Conservation (phyloP, 176 grass and related monocot species). For the Oryza meridionalis region DNA sequence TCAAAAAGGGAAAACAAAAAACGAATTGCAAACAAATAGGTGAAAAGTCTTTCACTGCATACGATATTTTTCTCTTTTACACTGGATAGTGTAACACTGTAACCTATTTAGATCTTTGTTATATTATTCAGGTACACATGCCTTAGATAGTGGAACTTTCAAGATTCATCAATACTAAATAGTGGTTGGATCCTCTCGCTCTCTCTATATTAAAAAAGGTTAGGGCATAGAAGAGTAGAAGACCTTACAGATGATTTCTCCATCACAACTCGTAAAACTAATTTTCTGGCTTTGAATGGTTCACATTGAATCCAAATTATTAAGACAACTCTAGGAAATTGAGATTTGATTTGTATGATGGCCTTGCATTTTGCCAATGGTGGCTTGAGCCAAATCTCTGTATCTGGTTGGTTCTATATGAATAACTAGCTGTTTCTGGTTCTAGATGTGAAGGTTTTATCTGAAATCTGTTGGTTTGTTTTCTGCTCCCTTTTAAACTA, state of each 20-base stretch:
- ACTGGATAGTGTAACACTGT: too few species aligned
- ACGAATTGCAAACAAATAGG: too few species aligned
- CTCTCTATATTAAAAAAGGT: too few species aligned
- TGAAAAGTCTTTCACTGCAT: too few species aligned
- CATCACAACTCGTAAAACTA: background rate
- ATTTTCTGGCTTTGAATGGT: background rate
- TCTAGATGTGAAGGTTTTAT: background rate
- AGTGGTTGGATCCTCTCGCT: too few species aligned
- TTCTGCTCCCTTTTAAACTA: background rate
- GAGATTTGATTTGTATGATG: background rate
- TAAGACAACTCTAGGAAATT: background rate
- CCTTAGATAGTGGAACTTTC: too few species aligned
- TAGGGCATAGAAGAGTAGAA: too few species aligned
- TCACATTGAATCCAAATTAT: background rate
- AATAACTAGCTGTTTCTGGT: background rate
- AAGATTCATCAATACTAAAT: too few species aligned
- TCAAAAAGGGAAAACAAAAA: too few species aligned
- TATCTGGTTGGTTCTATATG: background rate
- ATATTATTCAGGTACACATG: too few species aligned
- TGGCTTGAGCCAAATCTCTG: background rate
- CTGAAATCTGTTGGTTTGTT: background rate
- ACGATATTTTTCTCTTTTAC: too few species aligned
- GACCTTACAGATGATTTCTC: background rate
- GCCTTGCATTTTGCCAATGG: background rate
- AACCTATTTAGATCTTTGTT: too few species aligned